Conservation (phyloP, 2,329 filamentous ascomycete species). For the Scytalidium lignicola region DNA sequence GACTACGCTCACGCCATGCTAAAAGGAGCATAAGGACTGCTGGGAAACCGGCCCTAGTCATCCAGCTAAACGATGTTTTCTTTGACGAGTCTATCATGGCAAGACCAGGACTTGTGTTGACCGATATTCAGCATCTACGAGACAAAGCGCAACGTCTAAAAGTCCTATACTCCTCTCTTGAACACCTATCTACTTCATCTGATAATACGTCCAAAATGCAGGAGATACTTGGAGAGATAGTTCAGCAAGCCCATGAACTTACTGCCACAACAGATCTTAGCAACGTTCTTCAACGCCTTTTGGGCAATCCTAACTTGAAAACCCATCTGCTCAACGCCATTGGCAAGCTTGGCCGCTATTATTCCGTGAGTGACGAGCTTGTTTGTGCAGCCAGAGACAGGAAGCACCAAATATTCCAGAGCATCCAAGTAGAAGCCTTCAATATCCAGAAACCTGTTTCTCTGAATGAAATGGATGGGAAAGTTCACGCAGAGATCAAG, state of each 20-base stretch:
- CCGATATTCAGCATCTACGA: not conserved
- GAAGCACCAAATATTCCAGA: conserved; percentile 18
- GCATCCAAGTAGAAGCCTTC: conserved; percentile 17
- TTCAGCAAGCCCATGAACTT: conserved; percentile 4
- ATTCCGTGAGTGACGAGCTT: conserved; percentile 20
- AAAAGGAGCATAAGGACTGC: conserved; percentile 6
- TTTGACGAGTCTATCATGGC: conserved; percentile 6
- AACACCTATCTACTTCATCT: conserved; percentile 8
- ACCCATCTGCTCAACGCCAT: conserved; percentile 20
- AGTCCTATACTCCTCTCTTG: conserved; percentile 9
- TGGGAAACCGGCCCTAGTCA: conserved; percentile 12
- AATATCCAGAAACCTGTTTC: conserved; percentile 8
- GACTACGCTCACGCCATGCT: conserved; percentile 18
- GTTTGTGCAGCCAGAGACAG: conserved; percentile 18
- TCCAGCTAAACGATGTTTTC: conserved; percentile 7
- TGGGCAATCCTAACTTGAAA: conserved; percentile 10
- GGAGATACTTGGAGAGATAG: conserved; percentile 6
- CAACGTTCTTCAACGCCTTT: conserved; percentile 4
- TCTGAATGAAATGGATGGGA: conserved; percentile 11
- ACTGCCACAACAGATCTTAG: conserved; percentile 1
- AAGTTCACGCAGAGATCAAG: conserved; percentile 46
- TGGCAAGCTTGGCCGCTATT: conserved; percentile 27
- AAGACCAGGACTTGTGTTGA: not conserved
- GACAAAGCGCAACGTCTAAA: conserved; percentile 6
- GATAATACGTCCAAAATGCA: not conserved